Evolutionary conservation across 352 stramenopile species (phyloP), one percentile per base, ranked within the genome.

Genomic region (Pythium utonaiense): DNA sequence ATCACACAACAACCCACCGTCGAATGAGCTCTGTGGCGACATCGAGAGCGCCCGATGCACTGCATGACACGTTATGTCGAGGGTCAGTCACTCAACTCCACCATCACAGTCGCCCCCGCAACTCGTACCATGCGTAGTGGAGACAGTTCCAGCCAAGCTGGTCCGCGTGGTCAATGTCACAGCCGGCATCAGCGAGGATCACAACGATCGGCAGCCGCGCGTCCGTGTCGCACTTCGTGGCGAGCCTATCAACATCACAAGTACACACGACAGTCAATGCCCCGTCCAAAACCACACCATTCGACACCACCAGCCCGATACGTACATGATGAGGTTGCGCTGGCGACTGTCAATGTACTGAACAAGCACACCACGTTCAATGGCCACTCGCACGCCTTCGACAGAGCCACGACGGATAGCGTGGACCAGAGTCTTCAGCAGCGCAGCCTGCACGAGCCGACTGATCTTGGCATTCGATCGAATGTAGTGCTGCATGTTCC

Each of bases 341-440:
- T 83, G 74, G 3, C 80, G 75, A 49, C 66, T 86, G 69, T 95
- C 86, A 31, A 93, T 62, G 64, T 93, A 91, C 22, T 83, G 77
- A 25, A 91, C 70, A 27, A 81, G 55, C 41, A 95, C 86, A 27
- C 83, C 80, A 42, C 86, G 83, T 56, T 95, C 86, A 53, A 95
- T 95, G 10, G 86, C 83, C 30, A 95, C 77, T 42, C 86, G 88
- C 27, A 93, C 83, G 10, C 86, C 86, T 50, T 95, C 86, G 6
- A 89, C 81, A 0, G 85, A 93, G 1, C 86, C 86, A 24, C 70
- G 71, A 6, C 83, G 83, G 53, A 95, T 83, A 12, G 86, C 85
- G 54, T 95, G 84, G 19, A 95, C 71, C 54, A 95, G 66, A 38
- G 84, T 93, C 67, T 95, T 91, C 34, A 95, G 73, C 60, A 95